Evolutionary conservation across 148 eudicot species (phyloP).

Genomic region (Silene conica): DNA sequence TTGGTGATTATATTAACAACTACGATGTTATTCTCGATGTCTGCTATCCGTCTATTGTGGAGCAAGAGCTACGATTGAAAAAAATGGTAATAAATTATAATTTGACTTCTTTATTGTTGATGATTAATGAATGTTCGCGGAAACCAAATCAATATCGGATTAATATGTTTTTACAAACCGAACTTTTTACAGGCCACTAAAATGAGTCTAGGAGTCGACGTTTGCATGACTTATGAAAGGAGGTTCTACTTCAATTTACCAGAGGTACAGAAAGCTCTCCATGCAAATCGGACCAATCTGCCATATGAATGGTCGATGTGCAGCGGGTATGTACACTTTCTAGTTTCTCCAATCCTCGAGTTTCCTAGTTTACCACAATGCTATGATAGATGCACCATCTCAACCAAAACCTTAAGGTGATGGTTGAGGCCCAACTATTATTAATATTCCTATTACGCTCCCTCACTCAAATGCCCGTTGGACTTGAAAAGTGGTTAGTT

Average conservation of each 20-base stretch:
- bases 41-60: constrained; percentile 81
- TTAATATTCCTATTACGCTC: too few relatives aligned
- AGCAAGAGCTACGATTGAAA: constrained; percentile 72
- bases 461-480: too few relatives aligned
- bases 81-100: constrained; percentile 54
- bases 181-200: constrained; percentile 63
- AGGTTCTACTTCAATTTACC: constrained; percentile 87
- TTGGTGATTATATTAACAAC: constrained; percentile 63
- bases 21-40: constrained; percentile 92
- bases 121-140: not conserved
- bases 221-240: constrained; percentile 79
- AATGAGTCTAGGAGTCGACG: constrained; percentile 87
- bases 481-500: too few relatives aligned
- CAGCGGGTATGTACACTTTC: constrained; percentile 49
- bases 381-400: too few relatives aligned
- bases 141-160: too few relatives aligned
- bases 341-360: constrained; percentile 4
- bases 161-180: too few relatives aligned
- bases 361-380: not conserved
- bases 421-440: too few relatives aligned
- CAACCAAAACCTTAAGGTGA: too few relatives aligned
- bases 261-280: constrained; percentile 91
- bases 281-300: constrained; percentile 83
- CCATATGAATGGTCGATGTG: constrained; percentile 92
- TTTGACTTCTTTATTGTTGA: too few relatives aligned